Evolutionary conservation across 176 grass and related monocot species (phyloP).

Genomic region (Oryza longistaminata): DNA sequence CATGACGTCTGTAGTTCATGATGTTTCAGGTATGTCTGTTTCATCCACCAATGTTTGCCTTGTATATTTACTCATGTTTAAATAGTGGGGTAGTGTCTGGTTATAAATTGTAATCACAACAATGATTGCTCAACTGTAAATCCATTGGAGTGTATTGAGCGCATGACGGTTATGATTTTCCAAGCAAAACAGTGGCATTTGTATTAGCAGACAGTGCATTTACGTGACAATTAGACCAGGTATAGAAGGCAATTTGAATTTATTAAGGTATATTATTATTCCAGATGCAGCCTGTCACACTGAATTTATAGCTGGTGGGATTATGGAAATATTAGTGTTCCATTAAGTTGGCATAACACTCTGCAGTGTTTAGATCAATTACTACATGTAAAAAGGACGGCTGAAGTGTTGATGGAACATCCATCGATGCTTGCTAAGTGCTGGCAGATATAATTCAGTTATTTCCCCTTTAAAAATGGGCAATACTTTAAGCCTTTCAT

Average conservation of each 20-base stretch:
- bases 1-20: conserved; percentile 47
- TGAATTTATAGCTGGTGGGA: neutral
- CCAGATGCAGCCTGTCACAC: neutral
- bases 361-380: neutral
- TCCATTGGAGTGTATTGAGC: neutral
- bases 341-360: neutral
- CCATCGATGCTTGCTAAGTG: neutral
- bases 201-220: neutral
- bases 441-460: neutral
- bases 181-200: conserved; percentile 9
- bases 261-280: neutral
- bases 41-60: neutral
- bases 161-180: neutral
- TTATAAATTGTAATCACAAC: neutral
- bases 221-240: neutral
- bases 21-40: conserved; percentile 45
- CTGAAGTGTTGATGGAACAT: neutral
- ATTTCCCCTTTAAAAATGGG: neutral
- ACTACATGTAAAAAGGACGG: neutral
- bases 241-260: neutral
- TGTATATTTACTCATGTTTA: neutral
- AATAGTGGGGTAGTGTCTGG: neutral
- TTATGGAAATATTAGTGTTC: neutral
- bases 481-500: neutral
- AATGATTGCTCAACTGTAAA: neutral